phyloP scores from a whole-genome alignment of 768 basidiomycete genomes.

The Kwoniella mangroviensis region DNA sequence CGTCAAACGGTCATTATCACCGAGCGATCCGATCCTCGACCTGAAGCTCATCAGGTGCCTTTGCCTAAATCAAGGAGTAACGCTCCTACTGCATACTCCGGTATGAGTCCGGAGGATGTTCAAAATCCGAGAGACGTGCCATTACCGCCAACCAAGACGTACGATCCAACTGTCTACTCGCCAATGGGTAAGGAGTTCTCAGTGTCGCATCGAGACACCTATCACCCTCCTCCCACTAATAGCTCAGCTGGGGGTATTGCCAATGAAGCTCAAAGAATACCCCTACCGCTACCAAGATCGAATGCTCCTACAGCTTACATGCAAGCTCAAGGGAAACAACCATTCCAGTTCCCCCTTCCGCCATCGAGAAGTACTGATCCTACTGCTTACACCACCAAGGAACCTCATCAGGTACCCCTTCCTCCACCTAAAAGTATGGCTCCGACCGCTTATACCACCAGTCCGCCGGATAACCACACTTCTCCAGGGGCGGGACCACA shows the following conservation, averaged over 20 bases:
- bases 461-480: slow-evolving; percentile 8
- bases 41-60: slow-evolving; percentile 27
- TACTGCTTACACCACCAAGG: background rate
- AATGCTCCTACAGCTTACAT: slow-evolving; percentile 10
- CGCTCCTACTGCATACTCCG: slow-evolving; percentile 17
- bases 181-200: background rate
- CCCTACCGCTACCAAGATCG: background rate
- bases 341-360: slow-evolving; percentile 19
- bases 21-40: slow-evolving; percentile 11
- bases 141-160: slow-evolving; percentile 11
- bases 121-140: slow-evolving; percentile 25
- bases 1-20: slow-evolving; percentile 35
- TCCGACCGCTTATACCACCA: slow-evolving; percentile 18
- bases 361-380: slow-evolving; percentile 10
- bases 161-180: slow-evolving; percentile 6
- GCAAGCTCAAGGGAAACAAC: background rate
- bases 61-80: slow-evolving; percentile 12
- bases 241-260: background rate
- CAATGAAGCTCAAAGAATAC: background rate
- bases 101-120: slow-evolving; percentile 14
- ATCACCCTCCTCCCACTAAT: background rate
- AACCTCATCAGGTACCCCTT: slow-evolving; percentile 1
- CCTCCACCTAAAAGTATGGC: slow-evolving; percentile 17
- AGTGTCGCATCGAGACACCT: background rate
- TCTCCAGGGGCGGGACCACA: slow-evolving; percentile 5